Base-by-base conservation (phyloP, 2,329 filamentous ascomycete genomes). In the Diaporthe caulivora region DNA sequence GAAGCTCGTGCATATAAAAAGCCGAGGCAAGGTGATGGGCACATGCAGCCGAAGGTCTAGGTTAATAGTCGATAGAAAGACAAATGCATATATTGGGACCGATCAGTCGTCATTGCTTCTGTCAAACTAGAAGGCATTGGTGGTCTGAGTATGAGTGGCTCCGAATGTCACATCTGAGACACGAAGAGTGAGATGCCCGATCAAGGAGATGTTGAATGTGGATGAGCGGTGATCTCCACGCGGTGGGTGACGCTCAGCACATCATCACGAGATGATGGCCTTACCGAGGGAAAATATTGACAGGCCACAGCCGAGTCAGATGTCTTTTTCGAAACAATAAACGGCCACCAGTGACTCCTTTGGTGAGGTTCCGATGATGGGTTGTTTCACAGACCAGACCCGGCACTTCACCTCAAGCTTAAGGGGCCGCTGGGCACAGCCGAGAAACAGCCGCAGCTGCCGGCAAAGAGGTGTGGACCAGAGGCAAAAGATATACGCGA, bases 211-310 rank as follows among this genome's bases (percentile, higher is more conserved):
- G 26, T 34, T 26, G n/a, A 11, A 37, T 26, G 26, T 65, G 62
- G 21, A 65, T 21, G 42, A 15, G 29, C 42, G 13, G 34, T 1
- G 44, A 31, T 13, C 24, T 8, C 21, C 10, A 65, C 17, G 26
- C 29, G 1, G 5, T 11, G 42, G 58, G 40, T 18, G 42, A 34
- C 24, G 29, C 47, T 21, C 44, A 37, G 44, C 62, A 65, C 31
- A 51, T 34, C 44, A 18, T 65, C 62, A 65, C 44, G 44, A 51
- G 62, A 34, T 65, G 21, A 34, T 51, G 44, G 44, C 62, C 44
- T 65, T 65, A 65, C 44, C 62, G 44, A 65, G 62, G 62, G 21
- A 65, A 37, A 21, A 37, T 65, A 65, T 51, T 65, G 62, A 65
- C 62, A 65, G 44, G 62, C 62, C 31, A 40, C 10, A 29, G 62